Base-by-base conservation (phyloP, 306 rosid genomes). In the Ziziphus jujuba region DNA sequence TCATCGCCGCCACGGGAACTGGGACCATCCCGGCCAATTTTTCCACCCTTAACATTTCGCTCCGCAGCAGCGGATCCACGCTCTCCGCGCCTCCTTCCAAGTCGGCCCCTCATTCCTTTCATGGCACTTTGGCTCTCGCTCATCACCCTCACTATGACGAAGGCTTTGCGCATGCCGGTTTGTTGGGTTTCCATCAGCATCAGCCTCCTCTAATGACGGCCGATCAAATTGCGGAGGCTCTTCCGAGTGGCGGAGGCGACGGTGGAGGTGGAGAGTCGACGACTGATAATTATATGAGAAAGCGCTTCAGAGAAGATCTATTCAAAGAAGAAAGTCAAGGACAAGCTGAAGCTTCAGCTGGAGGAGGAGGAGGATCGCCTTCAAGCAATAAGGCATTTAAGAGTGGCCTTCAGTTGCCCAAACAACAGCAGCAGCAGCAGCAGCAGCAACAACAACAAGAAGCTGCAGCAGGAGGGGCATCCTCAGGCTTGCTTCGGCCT, bases 21-120 rank as follows among this genome's bases (percentile, higher is more conserved):
- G 98, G 98, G 9, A 91, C 98, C 0, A 87, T 91, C 43, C 98
- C 98, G 0, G 98, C 98, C 1, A 91, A 91, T 66, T 91, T 87
- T 81, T 91, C 98, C 0, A 81, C 81, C 1, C 75, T 91, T 12
- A 91, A 85, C 70, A 88, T 91, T 36, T 91, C 98, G 1, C 83
- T 91, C n/a, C 80, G 98, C 0, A 87, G 88, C 69, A 87, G 85
- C 38, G 90, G 90, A 11, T 80, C 98, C 17, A 87, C 91, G 12
- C 83, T 89, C 21, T 82, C 96, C 1, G 95, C 89, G 23, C 96
- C 90, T 53, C 84, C 90, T 0, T 85, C 95, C 0, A 91, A 89
- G 67, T 87, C 96, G 0, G 89, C 95, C 0, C 81, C 95, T 2
- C 96, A 87, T 59, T 76, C 87, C 0, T 91, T 91, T 59, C 97